phyloP scores from a whole-genome alignment of 345 rosid species.

The Salix suchowensis region DNA sequence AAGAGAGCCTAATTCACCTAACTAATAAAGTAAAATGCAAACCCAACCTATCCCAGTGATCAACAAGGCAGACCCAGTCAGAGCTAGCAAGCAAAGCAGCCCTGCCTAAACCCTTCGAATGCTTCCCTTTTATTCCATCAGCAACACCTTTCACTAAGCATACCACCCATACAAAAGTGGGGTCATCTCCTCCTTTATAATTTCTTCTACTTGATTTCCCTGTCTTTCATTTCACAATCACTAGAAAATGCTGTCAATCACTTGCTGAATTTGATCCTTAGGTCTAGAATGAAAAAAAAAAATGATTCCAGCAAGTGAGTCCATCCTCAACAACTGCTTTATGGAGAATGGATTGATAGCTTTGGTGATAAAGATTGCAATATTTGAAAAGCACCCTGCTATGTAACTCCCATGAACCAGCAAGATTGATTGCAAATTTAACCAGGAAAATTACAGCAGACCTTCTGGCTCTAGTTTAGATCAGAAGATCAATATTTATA shows the following conservation, averaged over 20 bases:
- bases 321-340: not conserved
- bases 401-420: not conserved
- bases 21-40: not conserved
- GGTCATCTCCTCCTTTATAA: not conserved
- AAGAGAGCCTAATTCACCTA: not conserved
- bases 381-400: not conserved
- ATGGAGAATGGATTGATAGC: not conserved
- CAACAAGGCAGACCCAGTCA: not conserved
- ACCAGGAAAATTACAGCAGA: not conserved
- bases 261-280: not conserved
- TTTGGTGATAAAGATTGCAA: not conserved
- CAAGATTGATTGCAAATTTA: not conserved
- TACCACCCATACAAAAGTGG: not conserved
- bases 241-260: not conserved
- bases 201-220: not conserved
- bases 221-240: not conserved
- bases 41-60: not conserved
- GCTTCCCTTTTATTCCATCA: not conserved
- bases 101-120: not conserved
- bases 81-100: not conserved
- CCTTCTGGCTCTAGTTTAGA: not conserved
- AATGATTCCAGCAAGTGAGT: not conserved
- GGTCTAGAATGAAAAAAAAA: too few species aligned
- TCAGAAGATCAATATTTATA: not conserved
- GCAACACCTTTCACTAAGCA: not conserved